Evolutionary conservation across 768 basidiomycete species (phyloP).

Genomic region (Cantharellus cinnabarinus): DNA sequence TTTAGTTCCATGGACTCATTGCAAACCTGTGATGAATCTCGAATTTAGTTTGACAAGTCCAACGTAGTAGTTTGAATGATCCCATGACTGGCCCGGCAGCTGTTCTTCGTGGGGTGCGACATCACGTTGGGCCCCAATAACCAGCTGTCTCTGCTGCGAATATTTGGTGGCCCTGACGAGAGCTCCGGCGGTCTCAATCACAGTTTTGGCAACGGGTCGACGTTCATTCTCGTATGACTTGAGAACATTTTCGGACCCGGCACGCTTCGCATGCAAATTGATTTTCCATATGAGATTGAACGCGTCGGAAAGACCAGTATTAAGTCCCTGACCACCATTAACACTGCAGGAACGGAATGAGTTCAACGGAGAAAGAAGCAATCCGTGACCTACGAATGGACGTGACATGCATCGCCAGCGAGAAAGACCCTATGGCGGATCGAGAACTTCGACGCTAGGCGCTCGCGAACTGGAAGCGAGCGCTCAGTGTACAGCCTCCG

Average conservation of each 20-base stretch:
- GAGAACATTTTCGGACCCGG: background rate
- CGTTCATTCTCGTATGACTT: background rate
- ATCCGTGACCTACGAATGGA: background rate
- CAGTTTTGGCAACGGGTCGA: background rate
- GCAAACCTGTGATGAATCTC: background rate
- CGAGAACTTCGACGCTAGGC: background rate
- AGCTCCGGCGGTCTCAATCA: background rate
- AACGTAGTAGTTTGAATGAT: background rate
- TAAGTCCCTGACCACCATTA: background rate
- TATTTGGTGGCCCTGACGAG: background rate
- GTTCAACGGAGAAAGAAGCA: background rate
- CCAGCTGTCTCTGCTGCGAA: no score
- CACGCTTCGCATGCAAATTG: background rate
- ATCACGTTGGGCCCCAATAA: background rate
- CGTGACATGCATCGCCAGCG: constrained; percentile 1
- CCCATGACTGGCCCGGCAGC: background rate
- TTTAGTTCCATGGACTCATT: background rate
- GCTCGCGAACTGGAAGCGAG: background rate
- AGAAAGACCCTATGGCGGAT: background rate
- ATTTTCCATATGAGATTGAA: background rate
- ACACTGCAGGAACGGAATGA: background rate
- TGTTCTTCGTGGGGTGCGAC: background rate
- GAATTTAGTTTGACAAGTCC: background rate
- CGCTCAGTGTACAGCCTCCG: background rate
- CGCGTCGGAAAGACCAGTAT: background rate